Evolutionary conservation across 345 rosid species (phyloP), one percentile per base, ranked within the genome.

Genomic region (Dovyalis caffra): DNA sequence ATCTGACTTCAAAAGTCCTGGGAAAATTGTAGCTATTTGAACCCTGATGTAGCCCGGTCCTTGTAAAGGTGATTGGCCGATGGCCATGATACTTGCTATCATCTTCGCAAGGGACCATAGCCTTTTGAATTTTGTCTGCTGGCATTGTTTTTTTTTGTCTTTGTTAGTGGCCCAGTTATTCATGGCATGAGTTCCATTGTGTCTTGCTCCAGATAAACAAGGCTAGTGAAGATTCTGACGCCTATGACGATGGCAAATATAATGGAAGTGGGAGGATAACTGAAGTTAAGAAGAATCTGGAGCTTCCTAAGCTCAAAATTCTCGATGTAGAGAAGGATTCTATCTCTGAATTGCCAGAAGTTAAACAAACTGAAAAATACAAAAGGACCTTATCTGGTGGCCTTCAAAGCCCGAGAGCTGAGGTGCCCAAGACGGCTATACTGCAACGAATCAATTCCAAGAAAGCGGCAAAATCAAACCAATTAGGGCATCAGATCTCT

Each of bases 311-410:
- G 73, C 78, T 72, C 8, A 82, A 77, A 66, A 26, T 23, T 7
- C 70, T 14, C 18, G 40, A 11, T 3, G 84, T 79, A 53, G 65
- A 77, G 65, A 37, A 71, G 38, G 64, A 29, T 37, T 35, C 67
- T n/a, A 56, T 77, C 31, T 14, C 81, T 1, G 68, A 69, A 63
- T 62, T 76, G 65, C 23, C 85, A 29, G 84, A 85, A 82, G 56
- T 47, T 11, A 57, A 65, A 31, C 78, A 69, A 70, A 78, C 75
- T 0, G 61, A 78, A 67, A 53, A 72, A 64, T 95, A 89, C 87
- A 69, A 72, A 69, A 91, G 99, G 88, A 85, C 94, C 31, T 73
- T 92, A 51, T 92, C 99, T 12, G 94, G 97, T 3, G 97, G 93
- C 38, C 88, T 91, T 62, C 90, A 78, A 25, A 95, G 94, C 75